phyloP scores from a whole-genome alignment of 2,329 filamentous ascomycete species.

The Rhynchosporium secalis region DNA sequence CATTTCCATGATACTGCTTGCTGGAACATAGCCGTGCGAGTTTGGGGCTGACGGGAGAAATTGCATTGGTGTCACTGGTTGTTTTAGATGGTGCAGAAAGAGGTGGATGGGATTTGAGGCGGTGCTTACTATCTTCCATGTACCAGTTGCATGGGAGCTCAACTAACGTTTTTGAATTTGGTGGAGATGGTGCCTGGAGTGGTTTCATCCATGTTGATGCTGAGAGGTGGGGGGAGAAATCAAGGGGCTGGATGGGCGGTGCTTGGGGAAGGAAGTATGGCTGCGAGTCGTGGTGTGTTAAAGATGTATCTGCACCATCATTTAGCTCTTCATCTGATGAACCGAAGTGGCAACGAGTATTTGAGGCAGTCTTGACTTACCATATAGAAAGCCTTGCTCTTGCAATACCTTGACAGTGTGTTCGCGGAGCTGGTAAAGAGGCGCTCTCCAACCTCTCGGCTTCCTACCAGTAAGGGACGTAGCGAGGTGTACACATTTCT shows the following conservation, averaged over 20 bases:
- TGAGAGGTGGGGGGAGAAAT: conserved; percentile 41
- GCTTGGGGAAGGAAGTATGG: conserved; percentile 49
- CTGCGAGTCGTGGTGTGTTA: conserved; percentile 51
- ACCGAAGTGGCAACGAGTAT: not conserved
- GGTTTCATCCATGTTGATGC: conserved; percentile 50
- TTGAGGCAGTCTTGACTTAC: conserved; percentile 19
- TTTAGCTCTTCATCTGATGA: not conserved
- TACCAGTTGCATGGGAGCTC: conserved; percentile 54
- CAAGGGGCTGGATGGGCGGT: conserved; percentile 44
- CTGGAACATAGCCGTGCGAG: conserved; percentile 50
- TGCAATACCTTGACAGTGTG: conserved; percentile 50
- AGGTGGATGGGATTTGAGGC: not conserved
- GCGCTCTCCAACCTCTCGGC: conserved; percentile 52
- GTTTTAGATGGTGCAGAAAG: not conserved
- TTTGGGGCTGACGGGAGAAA: conserved; percentile 44
- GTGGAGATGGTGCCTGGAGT: conserved; percentile 36
- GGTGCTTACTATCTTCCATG: conserved; percentile 46
- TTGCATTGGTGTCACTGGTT: conserved; percentile 31
- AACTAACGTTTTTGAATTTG: conserved; percentile 41
- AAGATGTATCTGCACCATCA: conserved; percentile 45
- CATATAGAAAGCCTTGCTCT: conserved; percentile 50
- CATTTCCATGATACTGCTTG: conserved; percentile 50
- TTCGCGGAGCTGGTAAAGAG: conserved; percentile 52
- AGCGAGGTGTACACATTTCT: conserved; percentile 49
- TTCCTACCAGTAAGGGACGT: conserved; percentile 46